These are phyloP conservation scores for Fusarium redolens DNA, from an alignment of 2,329 filamentous ascomycete species.

Conservation along the genomic window DNA sequence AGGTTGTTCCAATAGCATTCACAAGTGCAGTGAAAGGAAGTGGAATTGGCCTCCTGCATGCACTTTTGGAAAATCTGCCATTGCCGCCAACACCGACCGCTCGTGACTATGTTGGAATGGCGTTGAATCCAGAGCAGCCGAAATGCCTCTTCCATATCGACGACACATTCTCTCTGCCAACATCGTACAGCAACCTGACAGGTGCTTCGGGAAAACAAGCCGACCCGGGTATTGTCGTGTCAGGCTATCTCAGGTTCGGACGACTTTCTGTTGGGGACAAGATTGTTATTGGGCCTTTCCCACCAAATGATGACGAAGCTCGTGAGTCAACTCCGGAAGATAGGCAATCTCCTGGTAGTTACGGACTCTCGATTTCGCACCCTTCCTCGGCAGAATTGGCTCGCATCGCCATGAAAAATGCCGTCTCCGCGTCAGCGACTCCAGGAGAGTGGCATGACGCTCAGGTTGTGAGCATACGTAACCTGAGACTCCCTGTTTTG, in stretches of 20 bases:
- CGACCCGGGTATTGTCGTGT: constrained; percentile 77
- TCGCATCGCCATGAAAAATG: constrained; percentile 63
- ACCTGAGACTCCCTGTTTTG: constrained; percentile 84
- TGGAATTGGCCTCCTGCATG: constrained; percentile 85
- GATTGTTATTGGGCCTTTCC: constrained; percentile 83
- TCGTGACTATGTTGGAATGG: constrained; percentile 65
- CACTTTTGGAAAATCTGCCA: constrained; percentile 80
- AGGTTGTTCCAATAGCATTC: constrained; percentile 83
- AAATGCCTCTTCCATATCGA: constrained; percentile 86
- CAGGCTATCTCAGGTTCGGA: constrained; percentile 85
- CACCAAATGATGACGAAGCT: constrained; percentile 63
- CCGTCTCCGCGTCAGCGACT: constrained; percentile 62
- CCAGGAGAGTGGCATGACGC: constrained; percentile 83
- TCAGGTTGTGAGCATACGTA: constrained; percentile 85
- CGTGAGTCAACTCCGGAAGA: constrained; percentile 56
- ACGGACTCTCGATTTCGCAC: constrained; percentile 64
- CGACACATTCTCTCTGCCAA: constrained; percentile 83
- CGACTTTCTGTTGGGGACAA: constrained; percentile 80
- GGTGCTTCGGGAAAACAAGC: constrained; percentile 21
- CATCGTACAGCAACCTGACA: constrained; percentile 59
- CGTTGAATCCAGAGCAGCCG: constrained; percentile 69
- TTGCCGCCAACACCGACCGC: constrained; percentile 68
- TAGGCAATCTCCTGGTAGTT: constrained; percentile 59
- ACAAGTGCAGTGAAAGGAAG: constrained; percentile 88
- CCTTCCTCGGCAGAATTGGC: constrained; percentile 65